Conservation (phyloP, 106 monocot species). For the Dioscorea alata region DNA sequence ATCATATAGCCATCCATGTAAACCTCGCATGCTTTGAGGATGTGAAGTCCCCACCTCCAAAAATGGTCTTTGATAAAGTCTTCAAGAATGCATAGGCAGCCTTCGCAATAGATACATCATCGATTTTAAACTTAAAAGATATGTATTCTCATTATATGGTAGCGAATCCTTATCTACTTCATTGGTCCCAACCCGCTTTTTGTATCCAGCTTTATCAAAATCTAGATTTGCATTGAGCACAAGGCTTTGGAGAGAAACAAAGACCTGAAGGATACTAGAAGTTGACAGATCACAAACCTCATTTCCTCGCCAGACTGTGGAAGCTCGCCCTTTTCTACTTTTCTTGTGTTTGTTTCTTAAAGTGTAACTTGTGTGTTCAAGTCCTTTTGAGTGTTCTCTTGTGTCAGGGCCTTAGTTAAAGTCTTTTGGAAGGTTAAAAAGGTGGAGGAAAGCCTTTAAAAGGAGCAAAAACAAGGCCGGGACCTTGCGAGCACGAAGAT, state of each 20-base stretch:
- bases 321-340: too few species aligned
- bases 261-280: slow-evolving; percentile 90
- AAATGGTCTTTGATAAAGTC: slow-evolving; percentile 61
- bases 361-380: too few species aligned
- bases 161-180: slow-evolving; percentile 95
- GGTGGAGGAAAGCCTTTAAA: too few species aligned
- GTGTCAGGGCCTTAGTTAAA: too few species aligned
- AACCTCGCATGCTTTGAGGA: slow-evolving; percentile 70
- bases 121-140: slow-evolving; percentile 73
- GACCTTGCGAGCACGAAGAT: too few species aligned
- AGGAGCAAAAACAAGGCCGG: too few species aligned
- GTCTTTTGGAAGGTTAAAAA: too few species aligned
- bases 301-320: slow-evolving; percentile 88
- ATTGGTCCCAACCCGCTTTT: slow-evolving; percentile 85
- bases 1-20: slow-evolving; percentile 52
- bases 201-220: slow-evolving; percentile 98
- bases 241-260: slow-evolving; percentile 95
- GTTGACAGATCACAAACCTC: slow-evolving; percentile 95
- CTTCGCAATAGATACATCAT: slow-evolving; percentile 83
- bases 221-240: slow-evolving; percentile 92
- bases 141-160: slow-evolving; percentile 95
- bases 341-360: too few species aligned
- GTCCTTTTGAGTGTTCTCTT: too few species aligned
- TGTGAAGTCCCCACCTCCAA: slow-evolving; percentile 36
- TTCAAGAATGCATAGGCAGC: slow-evolving; percentile 90